Evolutionary conservation across 2,329 filamentous ascomycete genomes (phyloP), one percentile per base, ranked within the genome.

Genomic region (Chaetoscypha palmicola): DNA sequence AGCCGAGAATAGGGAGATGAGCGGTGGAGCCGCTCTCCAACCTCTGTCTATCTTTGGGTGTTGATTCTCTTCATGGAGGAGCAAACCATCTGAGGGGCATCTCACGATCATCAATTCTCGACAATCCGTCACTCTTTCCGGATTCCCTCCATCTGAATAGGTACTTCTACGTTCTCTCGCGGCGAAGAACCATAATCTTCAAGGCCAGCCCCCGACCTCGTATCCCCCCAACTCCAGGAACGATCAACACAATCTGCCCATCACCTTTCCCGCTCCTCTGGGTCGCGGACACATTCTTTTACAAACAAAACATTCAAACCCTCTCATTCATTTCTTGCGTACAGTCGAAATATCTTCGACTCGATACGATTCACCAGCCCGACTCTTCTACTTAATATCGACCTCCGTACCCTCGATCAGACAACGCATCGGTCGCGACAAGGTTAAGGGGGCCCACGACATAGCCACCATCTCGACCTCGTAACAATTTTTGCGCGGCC

Each of bases 121-220:
- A 30, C 23, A n/a, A 39, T 22, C 37, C 16, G 37, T 39, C 37
- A 39, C 37, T 39, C 37, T 28, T 39, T 39, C 31, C 37, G 16
- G 19, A 16, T 17, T 19, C 10, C 16, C 14, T 2, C 12, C 23
- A 16, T 30, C 5, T 39, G 9, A 30, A n/a, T n/a, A n/a, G n/a
- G n/a, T n/a, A n/a, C 22, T 10, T 12, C 23, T 39, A 30, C 14
- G 37, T 39, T 19, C 34, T 7, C 19, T 17, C 37, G 12, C n/a
- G n/a, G n/a, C n/a, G n/a, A n/a, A n/a, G n/a, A n/a, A n/a, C n/a
- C n/a, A n/a, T n/a, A n/a, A n/a, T n/a, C n/a, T 21, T 21, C 21
- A 12, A 24, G 3, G 23, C 8, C 11, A 21, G 17, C 19, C 35
- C 21, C 21, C 21, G 35, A 38, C 35, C 8, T n/a, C 14, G 24